These are phyloP conservation scores for Aspergillus bombycis DNA, from an alignment of 2,329 filamentous ascomycete species.

Conservation along the genomic window DNA sequence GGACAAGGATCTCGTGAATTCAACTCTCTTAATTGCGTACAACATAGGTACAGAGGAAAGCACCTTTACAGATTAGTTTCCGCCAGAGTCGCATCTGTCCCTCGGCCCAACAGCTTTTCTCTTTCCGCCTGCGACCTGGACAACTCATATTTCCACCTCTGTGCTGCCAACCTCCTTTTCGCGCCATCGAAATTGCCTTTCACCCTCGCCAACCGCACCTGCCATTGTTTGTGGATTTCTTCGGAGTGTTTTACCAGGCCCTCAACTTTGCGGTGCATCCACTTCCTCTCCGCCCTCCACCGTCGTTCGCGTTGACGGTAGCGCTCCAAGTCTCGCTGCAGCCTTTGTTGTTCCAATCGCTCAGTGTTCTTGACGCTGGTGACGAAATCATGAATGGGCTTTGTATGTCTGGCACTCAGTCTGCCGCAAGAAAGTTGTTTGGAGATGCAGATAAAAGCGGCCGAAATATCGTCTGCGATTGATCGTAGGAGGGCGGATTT, in stretches of 20 bases:
- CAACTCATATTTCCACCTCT: background rate
- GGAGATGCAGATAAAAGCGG: constrained; percentile 33
- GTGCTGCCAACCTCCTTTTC: background rate
- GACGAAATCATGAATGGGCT: constrained; percentile 32
- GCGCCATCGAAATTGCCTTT: background rate
- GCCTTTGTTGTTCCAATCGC: constrained; percentile 13
- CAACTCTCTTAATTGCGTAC: background rate
- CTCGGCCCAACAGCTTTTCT: background rate
- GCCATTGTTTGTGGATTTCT: constrained; percentile 19
- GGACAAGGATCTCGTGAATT: background rate
- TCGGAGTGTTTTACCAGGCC: constrained; percentile 22
- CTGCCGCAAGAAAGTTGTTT: constrained; percentile 28
- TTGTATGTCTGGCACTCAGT: constrained; percentile 27
- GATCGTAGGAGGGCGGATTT: constrained; percentile 30
- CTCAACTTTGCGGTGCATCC: constrained; percentile 26
- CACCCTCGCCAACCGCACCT: constrained; percentile 6
- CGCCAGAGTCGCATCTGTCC: background rate
- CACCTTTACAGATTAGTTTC: background rate
- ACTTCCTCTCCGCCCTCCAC: constrained; percentile 23
- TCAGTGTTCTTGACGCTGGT: constrained; percentile 28
- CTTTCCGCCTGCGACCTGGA: background rate
- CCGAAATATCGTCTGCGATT: constrained; percentile 35
- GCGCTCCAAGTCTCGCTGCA: constrained; percentile 25
- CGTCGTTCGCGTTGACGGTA: constrained; percentile 20
- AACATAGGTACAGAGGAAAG: background rate